These are phyloP conservation scores for Hapsidospora chrysogenum DNA, from an alignment of 495 filamentous ascomycete genomes.

Conservation along the genomic window DNA sequence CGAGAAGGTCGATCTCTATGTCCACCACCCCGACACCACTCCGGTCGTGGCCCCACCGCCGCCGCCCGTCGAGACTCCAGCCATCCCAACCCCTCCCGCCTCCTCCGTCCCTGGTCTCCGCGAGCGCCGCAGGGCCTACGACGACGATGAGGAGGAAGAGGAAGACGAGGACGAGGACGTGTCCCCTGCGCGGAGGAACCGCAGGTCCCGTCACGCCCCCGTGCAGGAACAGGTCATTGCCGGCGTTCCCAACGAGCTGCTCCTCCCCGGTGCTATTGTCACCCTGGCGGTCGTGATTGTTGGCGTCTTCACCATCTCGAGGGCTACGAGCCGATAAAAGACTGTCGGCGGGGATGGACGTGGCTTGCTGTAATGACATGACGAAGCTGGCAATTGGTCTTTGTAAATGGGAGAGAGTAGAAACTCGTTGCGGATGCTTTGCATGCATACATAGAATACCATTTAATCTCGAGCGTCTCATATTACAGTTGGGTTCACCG, in stretches of 20 bases:
- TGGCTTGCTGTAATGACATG: slow-evolving; percentile 1
- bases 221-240: slow-evolving; percentile 65
- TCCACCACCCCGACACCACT: slow-evolving; percentile 82
- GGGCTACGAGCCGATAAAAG: slow-evolving; percentile 47
- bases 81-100: slow-evolving; percentile 31
- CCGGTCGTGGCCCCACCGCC: slow-evolving; percentile 52
- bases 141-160: slow-evolving; percentile 28
- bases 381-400: too few species aligned
- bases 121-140: slow-evolving; percentile 36
- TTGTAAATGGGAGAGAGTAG: too few species aligned
- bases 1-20: slow-evolving; percentile 94
- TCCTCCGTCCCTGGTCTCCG: slow-evolving; percentile 31
- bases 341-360: background rate
- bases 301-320: slow-evolving; percentile 80
- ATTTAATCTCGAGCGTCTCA: too few species aligned
- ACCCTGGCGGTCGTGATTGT: slow-evolving; percentile 86
- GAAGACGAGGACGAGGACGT: slow-evolving; percentile 48
- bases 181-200: slow-evolving; percentile 22
- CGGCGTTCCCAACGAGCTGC: slow-evolving; percentile 85
- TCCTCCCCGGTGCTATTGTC: slow-evolving; percentile 90
- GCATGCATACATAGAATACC: too few species aligned
- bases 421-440: too few species aligned
- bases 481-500: too few species aligned
- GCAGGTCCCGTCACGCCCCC: slow-evolving; percentile 22
- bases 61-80: slow-evolving; percentile 23